A percentile compares a stretch with the other conserved stretches of the same genome.
phyloP scores from a whole-genome alignment of 148 eudicot genomes.

The Cornus florida region DNA sequence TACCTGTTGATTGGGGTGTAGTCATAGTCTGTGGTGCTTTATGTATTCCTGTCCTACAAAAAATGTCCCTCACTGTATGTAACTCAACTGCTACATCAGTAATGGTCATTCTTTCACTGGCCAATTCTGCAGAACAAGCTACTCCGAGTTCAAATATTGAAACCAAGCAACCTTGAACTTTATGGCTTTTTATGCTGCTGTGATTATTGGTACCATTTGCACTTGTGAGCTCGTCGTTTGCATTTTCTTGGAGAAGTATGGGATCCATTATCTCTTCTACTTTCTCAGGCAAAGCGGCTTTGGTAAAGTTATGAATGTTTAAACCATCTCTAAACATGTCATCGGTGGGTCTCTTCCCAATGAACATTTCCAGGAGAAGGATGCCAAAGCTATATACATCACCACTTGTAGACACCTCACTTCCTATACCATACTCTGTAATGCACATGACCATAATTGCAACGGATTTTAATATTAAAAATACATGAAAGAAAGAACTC shows the following conservation, averaged over 20 bases:
- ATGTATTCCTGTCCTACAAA: background rate
- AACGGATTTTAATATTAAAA: no score
- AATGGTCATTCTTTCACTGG: background rate
- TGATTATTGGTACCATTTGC: background rate
- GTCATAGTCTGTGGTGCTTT: background rate
- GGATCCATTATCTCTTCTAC: background rate
- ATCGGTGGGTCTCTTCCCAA: no score
- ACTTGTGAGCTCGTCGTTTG: background rate
- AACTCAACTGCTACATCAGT: background rate
- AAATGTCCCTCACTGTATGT: background rate
- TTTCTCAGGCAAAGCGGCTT: background rate
- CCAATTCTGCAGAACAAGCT: background rate
- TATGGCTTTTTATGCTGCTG: background rate
- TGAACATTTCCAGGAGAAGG: no score
- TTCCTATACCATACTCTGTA: no score
- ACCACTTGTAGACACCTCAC: no score
- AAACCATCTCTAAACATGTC: no score
- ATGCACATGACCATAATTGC: no score
- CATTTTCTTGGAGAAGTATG: background rate
- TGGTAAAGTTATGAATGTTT: background rate
- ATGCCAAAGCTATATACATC: no score
- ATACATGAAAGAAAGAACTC: no score
- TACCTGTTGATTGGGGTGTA: no score
- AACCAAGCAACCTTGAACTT: background rate
- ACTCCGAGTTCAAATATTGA: conserved; percentile 1